phyloP scores from a whole-genome alignment of 305 asterid species.

The Fraxinus latifolia region DNA sequence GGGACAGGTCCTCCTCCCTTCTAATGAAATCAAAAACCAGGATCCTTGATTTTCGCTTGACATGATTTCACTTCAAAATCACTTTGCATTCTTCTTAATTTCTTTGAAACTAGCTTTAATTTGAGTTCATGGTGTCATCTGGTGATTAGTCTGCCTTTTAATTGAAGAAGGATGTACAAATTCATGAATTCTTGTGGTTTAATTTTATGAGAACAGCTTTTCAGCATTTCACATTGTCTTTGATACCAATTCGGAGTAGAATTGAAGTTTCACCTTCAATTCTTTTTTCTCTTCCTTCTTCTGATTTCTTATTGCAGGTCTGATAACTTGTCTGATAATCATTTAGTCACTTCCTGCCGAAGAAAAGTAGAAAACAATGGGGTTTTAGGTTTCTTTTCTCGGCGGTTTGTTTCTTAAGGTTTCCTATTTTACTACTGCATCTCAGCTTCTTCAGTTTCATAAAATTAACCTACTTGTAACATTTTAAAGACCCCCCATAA shows the following conservation, averaged over 20 bases:
- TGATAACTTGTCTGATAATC: slow-evolving; percentile 49
- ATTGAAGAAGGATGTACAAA: slow-evolving; percentile 43
- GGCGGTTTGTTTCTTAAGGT: slow-evolving; percentile 2
- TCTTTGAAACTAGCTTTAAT: slow-evolving; percentile 22
- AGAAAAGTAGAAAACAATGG: slow-evolving; percentile 23
- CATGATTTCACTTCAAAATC: slow-evolving; percentile 16
- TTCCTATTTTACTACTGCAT: background rate
- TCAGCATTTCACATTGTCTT: background rate
- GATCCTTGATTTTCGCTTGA: slow-evolving; percentile 18
- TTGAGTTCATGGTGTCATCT: slow-evolving; percentile 17
- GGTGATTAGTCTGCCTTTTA: slow-evolving; percentile 23
- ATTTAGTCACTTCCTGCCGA: slow-evolving; percentile 40
- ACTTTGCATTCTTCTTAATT: slow-evolving; percentile 25
- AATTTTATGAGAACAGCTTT: slow-evolving; percentile 31
- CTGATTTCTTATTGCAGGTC: slow-evolving; percentile 20
- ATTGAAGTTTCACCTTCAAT: background rate
- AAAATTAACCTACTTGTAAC: background rate
- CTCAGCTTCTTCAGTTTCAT: background rate
- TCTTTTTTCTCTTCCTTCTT: slow-evolving; percentile 2
- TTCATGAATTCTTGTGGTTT: slow-evolving; percentile 47
- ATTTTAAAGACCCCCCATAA: background rate
- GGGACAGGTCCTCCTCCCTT: slow-evolving; percentile 60
- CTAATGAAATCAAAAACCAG: slow-evolving; percentile 15
- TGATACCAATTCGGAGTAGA: background rate
- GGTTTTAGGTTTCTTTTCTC: slow-evolving; percentile 26